Evolutionary conservation across 1,139 yeast genomes (phyloP).

Genomic region (Schizosaccharomyces versatilis): DNA sequence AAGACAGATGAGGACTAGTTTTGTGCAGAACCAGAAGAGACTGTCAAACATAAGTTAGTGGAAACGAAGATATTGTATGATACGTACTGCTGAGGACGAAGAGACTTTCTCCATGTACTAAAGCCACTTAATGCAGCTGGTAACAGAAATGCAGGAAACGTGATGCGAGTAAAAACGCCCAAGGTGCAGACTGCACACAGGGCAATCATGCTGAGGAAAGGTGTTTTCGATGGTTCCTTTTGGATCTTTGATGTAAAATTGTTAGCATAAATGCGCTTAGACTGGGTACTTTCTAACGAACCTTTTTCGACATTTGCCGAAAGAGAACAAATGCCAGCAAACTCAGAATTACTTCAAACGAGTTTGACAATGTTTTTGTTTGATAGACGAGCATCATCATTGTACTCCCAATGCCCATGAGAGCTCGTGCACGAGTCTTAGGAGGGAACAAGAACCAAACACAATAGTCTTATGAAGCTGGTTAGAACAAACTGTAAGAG

Average conservation of each 20-base stretch:
- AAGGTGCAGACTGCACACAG: constrained; percentile 36
- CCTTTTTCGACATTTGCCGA: background rate
- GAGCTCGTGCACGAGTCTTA: background rate
- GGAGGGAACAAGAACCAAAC: background rate
- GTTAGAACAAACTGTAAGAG: background rate
- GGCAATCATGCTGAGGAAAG: constrained; percentile 7
- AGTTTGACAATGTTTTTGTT: constrained; percentile 71
- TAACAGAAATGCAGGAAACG: constrained; percentile 54
- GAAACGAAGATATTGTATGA: too few species aligned
- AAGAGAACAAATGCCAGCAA: constrained; percentile 26
- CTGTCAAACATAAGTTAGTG: background rate
- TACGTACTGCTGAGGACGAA: too few species aligned
- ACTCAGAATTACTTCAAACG: constrained; percentile 54
- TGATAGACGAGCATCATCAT: constrained; percentile 65
- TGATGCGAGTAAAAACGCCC: constrained; percentile 67
- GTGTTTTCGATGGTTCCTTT: background rate
- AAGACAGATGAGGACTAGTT: constrained; percentile 18
- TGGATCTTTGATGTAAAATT: background rate
- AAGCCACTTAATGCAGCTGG: background rate
- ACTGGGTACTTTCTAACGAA: constrained; percentile 16
- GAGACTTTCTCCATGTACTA: background rate
- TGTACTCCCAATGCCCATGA: constrained; percentile 7
- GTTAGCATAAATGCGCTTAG: background rate
- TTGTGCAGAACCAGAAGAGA: constrained; percentile 16
- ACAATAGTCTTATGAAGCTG: background rate